Conservation (phyloP, 768 basidiomycete genomes). For the Termitomyces sp. region DNA sequence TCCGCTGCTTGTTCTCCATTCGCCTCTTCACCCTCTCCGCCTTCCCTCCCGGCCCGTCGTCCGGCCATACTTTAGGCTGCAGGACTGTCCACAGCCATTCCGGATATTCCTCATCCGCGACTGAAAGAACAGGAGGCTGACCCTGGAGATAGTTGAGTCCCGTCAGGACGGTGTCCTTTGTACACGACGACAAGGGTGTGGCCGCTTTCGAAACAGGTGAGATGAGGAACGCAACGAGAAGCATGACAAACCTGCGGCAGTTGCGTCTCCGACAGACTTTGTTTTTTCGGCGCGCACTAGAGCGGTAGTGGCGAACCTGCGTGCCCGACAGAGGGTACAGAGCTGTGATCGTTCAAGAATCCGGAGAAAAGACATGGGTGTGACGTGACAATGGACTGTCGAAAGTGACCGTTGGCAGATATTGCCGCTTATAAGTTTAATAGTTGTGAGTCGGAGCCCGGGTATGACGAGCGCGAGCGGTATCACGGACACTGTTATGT, state of each 20-base stretch:
- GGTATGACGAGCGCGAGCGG: no score
- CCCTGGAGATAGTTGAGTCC: conserved; percentile 82
- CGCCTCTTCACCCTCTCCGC: conserved; percentile 53
- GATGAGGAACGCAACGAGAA: not conserved
- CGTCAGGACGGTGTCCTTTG: conserved; percentile 66
- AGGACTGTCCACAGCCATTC: conserved; percentile 84
- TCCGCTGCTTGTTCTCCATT: conserved; percentile 56
- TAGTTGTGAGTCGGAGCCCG: no score
- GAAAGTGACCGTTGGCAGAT: no score
- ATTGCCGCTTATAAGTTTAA: no score
- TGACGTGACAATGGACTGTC: conserved; percentile 13
- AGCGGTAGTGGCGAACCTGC: conserved; percentile 10
- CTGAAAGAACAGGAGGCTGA: conserved; percentile 69
- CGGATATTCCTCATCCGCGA: conserved; percentile 81
- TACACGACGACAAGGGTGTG: conserved; percentile 53
- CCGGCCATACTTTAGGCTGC: conserved; percentile 50
- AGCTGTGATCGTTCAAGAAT: conserved; percentile 15
- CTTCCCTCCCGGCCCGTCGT: conserved; percentile 73
- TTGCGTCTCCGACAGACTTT: conserved; percentile 8
- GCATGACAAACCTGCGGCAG: conserved; percentile 2
- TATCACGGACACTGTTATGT: no score
- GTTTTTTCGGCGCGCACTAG: conserved; percentile 3
- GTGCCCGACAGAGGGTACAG: conserved; percentile 12
- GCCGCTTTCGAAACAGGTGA: conserved; percentile 13
- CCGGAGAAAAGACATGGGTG: conserved; percentile 20